Conservation (phyloP, 164 flowering plant genomes). For the Liriodendron chinense region DNA sequence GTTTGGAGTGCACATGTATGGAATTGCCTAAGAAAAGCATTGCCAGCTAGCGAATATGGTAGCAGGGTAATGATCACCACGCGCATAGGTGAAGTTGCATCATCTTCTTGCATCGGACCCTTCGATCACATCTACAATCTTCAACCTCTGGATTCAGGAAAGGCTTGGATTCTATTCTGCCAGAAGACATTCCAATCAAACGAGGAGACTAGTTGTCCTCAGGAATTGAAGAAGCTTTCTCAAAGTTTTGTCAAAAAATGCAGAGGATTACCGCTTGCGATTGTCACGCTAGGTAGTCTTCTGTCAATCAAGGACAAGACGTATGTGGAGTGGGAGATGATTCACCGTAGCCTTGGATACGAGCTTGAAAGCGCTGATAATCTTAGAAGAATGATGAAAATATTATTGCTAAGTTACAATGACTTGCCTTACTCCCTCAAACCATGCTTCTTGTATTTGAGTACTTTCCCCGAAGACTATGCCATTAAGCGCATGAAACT, state of each 20-base stretch:
- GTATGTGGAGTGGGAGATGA: conserved; percentile 34
- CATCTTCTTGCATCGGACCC: too few relatives aligned
- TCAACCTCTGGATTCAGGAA: too few relatives aligned
- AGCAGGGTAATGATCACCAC: too few relatives aligned
- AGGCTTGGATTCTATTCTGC: too few relatives aligned
- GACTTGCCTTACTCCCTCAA: conserved; percentile 46
- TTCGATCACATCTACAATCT: too few relatives aligned
- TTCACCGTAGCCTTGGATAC: conserved; percentile 27
- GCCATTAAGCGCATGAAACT: conserved; percentile 31
- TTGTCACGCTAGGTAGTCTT: conserved; percentile 46
- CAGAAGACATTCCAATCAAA: too few relatives aligned
- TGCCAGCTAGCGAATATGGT: too few relatives aligned
- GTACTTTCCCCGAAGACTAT: conserved; percentile 45
- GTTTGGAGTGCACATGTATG: too few relatives aligned
- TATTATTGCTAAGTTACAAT: conserved; percentile 39
- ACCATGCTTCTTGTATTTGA: conserved; percentile 43
- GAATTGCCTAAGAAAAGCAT: too few relatives aligned
- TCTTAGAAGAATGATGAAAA: conserved; percentile 30
- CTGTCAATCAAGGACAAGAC: conserved; percentile 28
- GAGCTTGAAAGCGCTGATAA: conserved; percentile 33
- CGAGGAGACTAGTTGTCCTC: neutral
- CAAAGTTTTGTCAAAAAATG: conserved; percentile 44
- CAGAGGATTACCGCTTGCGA: conserved; percentile 48
- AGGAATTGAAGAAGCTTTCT: conserved; percentile 30
- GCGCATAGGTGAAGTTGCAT: too few relatives aligned